Conservation (phyloP, 192 early-diverging fungal genomes). For the Linnemannia exigua region DNA sequence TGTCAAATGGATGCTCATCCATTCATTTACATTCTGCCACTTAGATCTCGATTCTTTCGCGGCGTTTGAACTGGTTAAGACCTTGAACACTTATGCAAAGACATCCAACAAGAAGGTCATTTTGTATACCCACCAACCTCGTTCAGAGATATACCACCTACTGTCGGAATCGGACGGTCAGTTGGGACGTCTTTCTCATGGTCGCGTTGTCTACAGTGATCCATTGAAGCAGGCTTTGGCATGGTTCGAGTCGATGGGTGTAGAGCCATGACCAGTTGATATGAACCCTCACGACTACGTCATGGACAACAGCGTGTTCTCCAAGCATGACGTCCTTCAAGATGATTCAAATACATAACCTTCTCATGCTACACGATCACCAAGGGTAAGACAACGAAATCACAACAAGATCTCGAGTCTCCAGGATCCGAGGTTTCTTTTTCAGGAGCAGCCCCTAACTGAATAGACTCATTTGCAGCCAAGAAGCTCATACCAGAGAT, state of each 20-base stretch:
- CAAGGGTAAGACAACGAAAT: background rate
- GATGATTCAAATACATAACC: background rate
- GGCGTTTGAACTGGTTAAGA: constrained; percentile 20
- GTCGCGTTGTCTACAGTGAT: constrained; percentile 12
- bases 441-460: background rate
- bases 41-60: constrained; percentile 27
- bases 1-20: background rate
- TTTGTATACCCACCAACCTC: constrained; percentile 32
- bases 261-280: constrained; percentile 4
- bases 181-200: constrained; percentile 3
- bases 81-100: constrained; percentile 6
- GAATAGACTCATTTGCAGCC: background rate
- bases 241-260: constrained; percentile 22
- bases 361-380: background rate
- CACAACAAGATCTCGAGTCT: background rate
- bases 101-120: constrained; percentile 18
- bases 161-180: constrained; percentile 9
- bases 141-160: constrained; percentile 27
- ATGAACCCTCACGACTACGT: constrained; percentile 29
- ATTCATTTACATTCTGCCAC: background rate
- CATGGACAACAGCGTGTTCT: constrained; percentile 1
- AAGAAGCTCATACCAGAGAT: background rate
- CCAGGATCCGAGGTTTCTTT: background rate
- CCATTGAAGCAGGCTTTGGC: background rate
- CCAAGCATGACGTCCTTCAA: background rate